Base-by-base conservation (phyloP, 257 asterid species). In the Solanum chilense region DNA sequence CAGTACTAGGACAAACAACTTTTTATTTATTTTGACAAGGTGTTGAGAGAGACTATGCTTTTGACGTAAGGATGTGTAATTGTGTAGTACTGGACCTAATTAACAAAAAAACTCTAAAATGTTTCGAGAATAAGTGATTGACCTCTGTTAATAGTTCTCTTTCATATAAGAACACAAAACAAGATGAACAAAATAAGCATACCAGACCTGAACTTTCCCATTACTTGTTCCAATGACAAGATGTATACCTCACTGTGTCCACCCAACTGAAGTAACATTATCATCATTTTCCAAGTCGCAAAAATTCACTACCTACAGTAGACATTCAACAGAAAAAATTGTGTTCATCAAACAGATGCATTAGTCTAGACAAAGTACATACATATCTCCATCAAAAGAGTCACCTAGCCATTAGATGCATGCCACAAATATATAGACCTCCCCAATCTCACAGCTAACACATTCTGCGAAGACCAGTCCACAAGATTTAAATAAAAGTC, bases 401-500 rank as follows among this genome's bases (percentile, higher is more conserved):
- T 91, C 81, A 94, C 99, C 98, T 93, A 94, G 92, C 98, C 92
- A 91, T 98, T 97, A 47, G 98, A 92, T 75, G 98, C 99, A 88
- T 97, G 94, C 98, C 98, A 97, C 39, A 95, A 87, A 90, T 97
- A 97, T 80, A 97, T 95, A 89, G 96, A 94, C 90, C 92, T 94
- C 25, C 97, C 97, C 90, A 97, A 88, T 49, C 99, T 99, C 68
- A 95, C 99, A 76, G 98, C 97, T 86, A 97, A 91, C 58, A 97
- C 96, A 88, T 97, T 94, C 58, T 93, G 92, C 0, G 99, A 92
- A 69, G 99, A 94, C 99, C 99, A 97, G 62, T 97, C 99, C 9
- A 97, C 99, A 56, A 95, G 98, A 89, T 97, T 97, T 39, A 95
- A 94, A 91, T 97, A 97, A 88, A 95, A 97, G 88, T 97, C 99